These are phyloP conservation scores for Bipolaris oryzae DNA, from an alignment of 2,329 filamentous ascomycete genomes.

Conservation along the genomic window DNA sequence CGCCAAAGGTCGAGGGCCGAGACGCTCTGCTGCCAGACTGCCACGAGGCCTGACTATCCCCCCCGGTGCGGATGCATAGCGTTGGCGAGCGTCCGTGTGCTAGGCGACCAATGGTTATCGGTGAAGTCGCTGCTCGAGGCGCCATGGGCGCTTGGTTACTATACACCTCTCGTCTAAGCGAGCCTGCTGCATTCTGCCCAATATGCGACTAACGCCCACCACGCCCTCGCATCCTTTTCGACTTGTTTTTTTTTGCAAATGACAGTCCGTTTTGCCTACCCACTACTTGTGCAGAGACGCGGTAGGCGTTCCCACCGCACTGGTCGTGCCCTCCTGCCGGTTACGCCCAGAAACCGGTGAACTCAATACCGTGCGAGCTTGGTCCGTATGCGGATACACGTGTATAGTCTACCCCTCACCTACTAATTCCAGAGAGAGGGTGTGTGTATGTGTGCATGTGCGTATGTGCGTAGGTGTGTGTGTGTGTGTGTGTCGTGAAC, in stretches of 20 bases:
- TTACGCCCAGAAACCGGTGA: constrained; percentile 24
- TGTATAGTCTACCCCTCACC: constrained; percentile 5
- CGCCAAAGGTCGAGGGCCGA: constrained; percentile 23
- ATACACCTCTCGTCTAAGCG: constrained; percentile 16
- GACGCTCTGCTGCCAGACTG: constrained; percentile 25
- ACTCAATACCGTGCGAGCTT: constrained; percentile 11
- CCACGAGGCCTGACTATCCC: constrained; percentile 32
- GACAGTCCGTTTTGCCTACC: constrained; percentile 2
- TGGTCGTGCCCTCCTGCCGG: constrained; percentile 23
- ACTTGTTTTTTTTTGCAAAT: constrained; percentile 6
- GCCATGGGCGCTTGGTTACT: constrained; percentile 26
- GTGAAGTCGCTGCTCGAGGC: constrained; percentile 20
- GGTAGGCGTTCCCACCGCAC: constrained; percentile 16
- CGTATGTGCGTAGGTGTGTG: not conserved
- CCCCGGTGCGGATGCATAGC: constrained; percentile 12
- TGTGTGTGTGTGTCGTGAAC: constrained; percentile 15
- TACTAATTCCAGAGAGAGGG: not conserved
- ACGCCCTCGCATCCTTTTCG: constrained; percentile 6
- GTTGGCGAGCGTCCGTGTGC: constrained; percentile 19
- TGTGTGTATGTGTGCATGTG: constrained; percentile 16
- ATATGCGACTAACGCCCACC: constrained; percentile 16
- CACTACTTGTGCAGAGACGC: constrained; percentile 5
- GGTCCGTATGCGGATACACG: constrained; percentile 11
- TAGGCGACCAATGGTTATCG: constrained; percentile 24
- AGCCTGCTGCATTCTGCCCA: constrained; percentile 7